Evolutionary conservation across 1,139 yeast genomes (phyloP).

Genomic region (Taphrina betulina): DNA sequence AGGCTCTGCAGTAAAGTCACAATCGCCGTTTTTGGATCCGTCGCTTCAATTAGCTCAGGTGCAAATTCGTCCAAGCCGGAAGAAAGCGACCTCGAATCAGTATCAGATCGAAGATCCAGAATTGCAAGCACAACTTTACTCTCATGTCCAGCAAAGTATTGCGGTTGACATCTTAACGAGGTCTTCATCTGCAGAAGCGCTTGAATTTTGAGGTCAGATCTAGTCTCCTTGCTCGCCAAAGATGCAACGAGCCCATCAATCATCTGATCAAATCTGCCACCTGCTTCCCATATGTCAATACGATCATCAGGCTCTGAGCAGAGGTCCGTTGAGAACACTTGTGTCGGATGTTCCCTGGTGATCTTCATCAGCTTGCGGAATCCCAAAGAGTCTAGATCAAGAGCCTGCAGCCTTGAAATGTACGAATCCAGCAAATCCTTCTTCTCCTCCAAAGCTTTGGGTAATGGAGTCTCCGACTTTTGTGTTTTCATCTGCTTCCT

Average conservation of each 20-base stretch:
- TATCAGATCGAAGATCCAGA: constrained; percentile 11
- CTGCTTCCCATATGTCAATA: constrained; percentile 33
- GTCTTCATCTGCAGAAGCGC: constrained; percentile 17
- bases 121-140: constrained; percentile 7
- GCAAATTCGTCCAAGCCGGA: constrained; percentile 32
- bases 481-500: constrained; percentile 29
- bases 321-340: background rate
- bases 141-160: constrained; percentile 32
- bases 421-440: constrained; percentile 10
- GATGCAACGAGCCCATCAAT: constrained; percentile 1
- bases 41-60: constrained; percentile 18
- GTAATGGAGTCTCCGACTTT: constrained; percentile 26
- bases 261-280: constrained; percentile 29
- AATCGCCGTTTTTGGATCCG: constrained; percentile 26
- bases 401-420: constrained; percentile 10
- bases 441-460: constrained; percentile 21
- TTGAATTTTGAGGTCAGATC: constrained; percentile 17
- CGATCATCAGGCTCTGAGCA: background rate
- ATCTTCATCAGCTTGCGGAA: constrained; percentile 32
- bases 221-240: background rate
- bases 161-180: constrained; percentile 29
- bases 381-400: constrained; percentile 25
- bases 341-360: constrained; percentile 22
- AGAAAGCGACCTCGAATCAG: constrained; percentile 16
- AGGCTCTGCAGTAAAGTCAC: constrained; percentile 20